phyloP scores from a whole-genome alignment of 495 filamentous ascomycete genomes.

The Penicillium lagena region DNA sequence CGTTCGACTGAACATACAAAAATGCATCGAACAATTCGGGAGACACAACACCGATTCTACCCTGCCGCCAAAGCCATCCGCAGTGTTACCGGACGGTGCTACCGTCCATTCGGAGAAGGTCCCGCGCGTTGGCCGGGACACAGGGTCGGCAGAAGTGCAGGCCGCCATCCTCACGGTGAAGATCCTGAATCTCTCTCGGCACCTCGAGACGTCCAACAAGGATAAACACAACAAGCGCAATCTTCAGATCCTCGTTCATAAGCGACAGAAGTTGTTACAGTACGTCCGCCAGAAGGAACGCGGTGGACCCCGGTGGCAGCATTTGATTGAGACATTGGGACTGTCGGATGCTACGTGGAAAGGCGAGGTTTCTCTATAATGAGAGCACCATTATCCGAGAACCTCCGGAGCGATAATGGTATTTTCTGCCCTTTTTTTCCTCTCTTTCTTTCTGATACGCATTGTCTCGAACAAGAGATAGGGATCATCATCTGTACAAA shows the following conservation, averaged over 20 bases:
- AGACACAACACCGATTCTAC: slow-evolving; percentile 78
- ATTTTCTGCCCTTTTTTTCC: slow-evolving; percentile 3
- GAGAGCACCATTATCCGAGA: background rate
- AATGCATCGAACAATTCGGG: slow-evolving; percentile 83
- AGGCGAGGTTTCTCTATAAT: slow-evolving; percentile 73
- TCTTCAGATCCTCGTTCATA: slow-evolving; percentile 76
- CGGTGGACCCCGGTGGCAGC: slow-evolving; percentile 81
- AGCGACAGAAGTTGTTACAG: slow-evolving; percentile 75
- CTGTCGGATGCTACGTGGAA: slow-evolving; percentile 82
- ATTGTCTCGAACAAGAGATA: slow-evolving; percentile 1
- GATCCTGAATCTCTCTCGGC: slow-evolving; percentile 71
- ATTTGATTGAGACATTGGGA: slow-evolving; percentile 74
- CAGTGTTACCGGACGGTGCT: slow-evolving; percentile 17
- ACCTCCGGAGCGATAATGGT: background rate
- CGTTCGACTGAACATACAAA: slow-evolving; percentile 69
- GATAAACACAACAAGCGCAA: slow-evolving; percentile 96
- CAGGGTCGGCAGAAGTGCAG: slow-evolving; percentile 91
- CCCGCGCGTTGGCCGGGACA: slow-evolving; percentile 78
- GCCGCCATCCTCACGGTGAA: slow-evolving; percentile 94
- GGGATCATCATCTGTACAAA: slow-evolving; percentile 18
- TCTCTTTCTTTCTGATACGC: slow-evolving; percentile 5
- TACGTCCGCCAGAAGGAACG: slow-evolving; percentile 87
- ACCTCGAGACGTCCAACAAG: slow-evolving; percentile 45
- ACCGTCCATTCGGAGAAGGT: slow-evolving; percentile 39
- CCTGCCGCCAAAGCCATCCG: slow-evolving; percentile 50